Evolutionary conservation across 352 stramenopile species (phyloP).

Genomic region (Phytophthora tubulina): DNA sequence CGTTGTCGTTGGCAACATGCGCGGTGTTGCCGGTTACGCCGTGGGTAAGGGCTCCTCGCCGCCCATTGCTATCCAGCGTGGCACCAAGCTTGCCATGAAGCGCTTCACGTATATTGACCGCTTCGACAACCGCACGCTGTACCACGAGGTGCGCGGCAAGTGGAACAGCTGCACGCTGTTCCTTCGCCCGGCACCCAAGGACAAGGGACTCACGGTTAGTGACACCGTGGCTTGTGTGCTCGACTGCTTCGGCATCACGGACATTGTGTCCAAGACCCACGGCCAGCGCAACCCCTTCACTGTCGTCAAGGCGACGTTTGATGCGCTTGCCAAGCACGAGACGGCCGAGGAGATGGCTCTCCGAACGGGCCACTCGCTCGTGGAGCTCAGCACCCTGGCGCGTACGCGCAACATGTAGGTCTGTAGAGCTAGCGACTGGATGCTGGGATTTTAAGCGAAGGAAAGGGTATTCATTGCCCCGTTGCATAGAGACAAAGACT

Average conservation of each 20-base stretch:
- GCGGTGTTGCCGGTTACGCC: conserved; percentile 94
- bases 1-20: conserved; percentile 94
- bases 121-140: conserved; percentile 93
- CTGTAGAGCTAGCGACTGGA: conserved; percentile 15
- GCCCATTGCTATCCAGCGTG: conserved; percentile 90
- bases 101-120: conserved; percentile 96
- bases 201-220: conserved; percentile 80
- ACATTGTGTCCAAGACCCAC: conserved; percentile 93
- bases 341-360: conserved; percentile 94
- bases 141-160: conserved; percentile 93
- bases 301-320: conserved; percentile 95
- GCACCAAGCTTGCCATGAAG: conserved; percentile 91
- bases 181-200: conserved; percentile 79
- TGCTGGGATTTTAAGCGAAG: conserved; percentile 34
- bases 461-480: conserved; percentile 25
- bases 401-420: conserved; percentile 75
- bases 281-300: conserved; percentile 96
- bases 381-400: conserved; percentile 83
- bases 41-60: conserved; percentile 92
- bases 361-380: conserved; percentile 91
- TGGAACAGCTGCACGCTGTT: conserved; percentile 96
- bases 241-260: conserved; percentile 94
- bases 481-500: conserved; percentile 42
- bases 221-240: conserved; percentile 86
- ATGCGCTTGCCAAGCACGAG: conserved; percentile 95